Evolutionary conservation across 129 eudicot species (phyloP).

Genomic region (Artemisia annua): DNA sequence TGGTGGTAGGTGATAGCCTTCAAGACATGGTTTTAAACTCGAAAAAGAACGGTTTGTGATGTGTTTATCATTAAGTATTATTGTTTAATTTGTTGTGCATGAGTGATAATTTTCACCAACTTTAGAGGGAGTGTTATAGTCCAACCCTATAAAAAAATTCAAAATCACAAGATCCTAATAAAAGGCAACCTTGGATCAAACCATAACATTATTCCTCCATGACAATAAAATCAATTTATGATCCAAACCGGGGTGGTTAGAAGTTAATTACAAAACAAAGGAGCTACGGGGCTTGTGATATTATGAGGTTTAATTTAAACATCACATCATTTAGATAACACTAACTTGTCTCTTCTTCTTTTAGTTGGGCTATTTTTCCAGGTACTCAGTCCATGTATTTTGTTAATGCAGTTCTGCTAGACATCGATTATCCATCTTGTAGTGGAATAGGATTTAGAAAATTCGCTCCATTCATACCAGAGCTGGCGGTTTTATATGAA

Average conservation of each 20-base stretch:
- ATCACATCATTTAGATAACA: too few species aligned
- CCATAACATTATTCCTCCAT: too few species aligned
- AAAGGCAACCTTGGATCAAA: too few species aligned
- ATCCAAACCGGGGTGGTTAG: too few species aligned
- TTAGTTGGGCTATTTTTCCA: background rate
- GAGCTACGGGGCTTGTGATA: too few species aligned
- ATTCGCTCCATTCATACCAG: slow-evolving; percentile 72
- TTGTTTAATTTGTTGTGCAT: background rate
- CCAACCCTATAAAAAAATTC: too few species aligned
- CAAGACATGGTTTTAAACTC: slow-evolving; percentile 64
- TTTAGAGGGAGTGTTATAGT: too few species aligned
- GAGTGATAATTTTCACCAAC: background rate
- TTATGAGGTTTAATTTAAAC: too few species aligned
- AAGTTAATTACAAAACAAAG: too few species aligned
- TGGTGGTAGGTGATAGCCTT: slow-evolving; percentile 67
- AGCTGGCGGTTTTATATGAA: slow-evolving; percentile 61
- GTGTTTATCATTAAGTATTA: background rate
- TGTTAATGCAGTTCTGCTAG: slow-evolving; percentile 53
- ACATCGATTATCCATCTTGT: slow-evolving; percentile 75
- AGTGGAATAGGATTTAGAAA: slow-evolving; percentile 50
- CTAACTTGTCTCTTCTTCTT: background rate
- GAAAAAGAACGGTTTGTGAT: slow-evolving; percentile 54
- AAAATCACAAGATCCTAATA: too few species aligned
- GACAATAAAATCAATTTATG: too few species aligned
- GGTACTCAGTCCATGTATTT: background rate